Evolutionary conservation across 768 basidiomycete genomes (phyloP), one percentile per base, ranked within the genome.

Genomic region (Leucogyrophana mollusca): DNA sequence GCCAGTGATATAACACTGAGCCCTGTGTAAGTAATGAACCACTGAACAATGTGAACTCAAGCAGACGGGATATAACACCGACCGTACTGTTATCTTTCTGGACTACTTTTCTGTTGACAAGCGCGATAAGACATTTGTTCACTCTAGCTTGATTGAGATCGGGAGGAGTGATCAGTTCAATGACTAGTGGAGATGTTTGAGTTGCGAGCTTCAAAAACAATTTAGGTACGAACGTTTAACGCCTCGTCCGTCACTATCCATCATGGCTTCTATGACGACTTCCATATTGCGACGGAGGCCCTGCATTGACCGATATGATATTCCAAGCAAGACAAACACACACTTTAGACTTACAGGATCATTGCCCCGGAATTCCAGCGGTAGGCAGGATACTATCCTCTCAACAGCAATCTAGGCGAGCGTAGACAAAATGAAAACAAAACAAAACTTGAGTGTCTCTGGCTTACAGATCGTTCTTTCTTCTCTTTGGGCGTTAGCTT

Each of bases 41-140:
- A n/a, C n/a, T n/a, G 32, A 11, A 3, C 17, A 4, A n/a, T n/a
- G n/a, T n/a, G n/a, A n/a, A 39, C 8, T 21, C 39, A 34, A 33
- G 23, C 2, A 32, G 14, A 7, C 7, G 32, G 42, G 10, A 13
- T n/a, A n/a, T n/a, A n/a, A n/a, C n/a, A 56, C 80, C 40, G 47
- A 84, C 83, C 2, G 82, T 78, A 40, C 69, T 71, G 40, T 74
- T 88, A 34, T 88, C 83, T 64, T 94, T 94, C 46, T 71, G 73
- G 1, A 93, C 88, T 16, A 90, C 77, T 60, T 94, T 95, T 40
- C 90, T 77, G 59, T 86, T 87, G 4, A 94, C 92, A 6, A 97
- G 72, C 2, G 92, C 90, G 43, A 97, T 92, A 30, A 97, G 73
- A 55, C 92, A 95, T 62, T 92, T 94, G 65, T 96, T 95, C 34